These are phyloP conservation scores for Aphanomyces invadans DNA, from an alignment of 352 stramenopile genomes.

Conservation along the genomic window DNA sequence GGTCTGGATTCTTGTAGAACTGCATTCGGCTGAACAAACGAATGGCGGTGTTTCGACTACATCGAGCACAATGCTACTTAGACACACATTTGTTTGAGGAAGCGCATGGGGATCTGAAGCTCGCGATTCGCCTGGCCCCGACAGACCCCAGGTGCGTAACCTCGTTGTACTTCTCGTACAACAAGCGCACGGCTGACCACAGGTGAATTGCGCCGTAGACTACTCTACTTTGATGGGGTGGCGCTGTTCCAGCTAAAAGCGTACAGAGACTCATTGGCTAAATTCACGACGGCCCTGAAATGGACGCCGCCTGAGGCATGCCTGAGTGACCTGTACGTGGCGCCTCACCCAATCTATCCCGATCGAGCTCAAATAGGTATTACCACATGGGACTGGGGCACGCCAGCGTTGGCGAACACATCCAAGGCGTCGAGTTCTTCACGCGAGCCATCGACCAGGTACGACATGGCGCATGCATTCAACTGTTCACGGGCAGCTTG, in stretches of 20 bases:
- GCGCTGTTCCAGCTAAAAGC: constrained; percentile 53
- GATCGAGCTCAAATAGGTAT: constrained; percentile 30
- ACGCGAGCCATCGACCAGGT: constrained; percentile 35
- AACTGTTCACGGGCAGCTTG: background rate
- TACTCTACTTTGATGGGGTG: constrained; percentile 58
- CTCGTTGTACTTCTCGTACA: background rate
- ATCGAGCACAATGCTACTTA: constrained; percentile 53
- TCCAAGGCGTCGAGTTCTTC: constrained; percentile 62
- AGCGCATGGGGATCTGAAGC: background rate
- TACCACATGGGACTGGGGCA: constrained; percentile 63
- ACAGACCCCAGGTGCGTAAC: constrained; percentile 3
- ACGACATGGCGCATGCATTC: background rate
- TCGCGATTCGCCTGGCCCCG: constrained; percentile 5
- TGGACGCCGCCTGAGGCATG: constrained; percentile 29
- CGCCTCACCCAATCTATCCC: too few species aligned
- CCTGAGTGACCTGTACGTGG: constrained; percentile 58
- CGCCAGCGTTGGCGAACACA: constrained; percentile 41
- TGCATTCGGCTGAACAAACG: constrained; percentile 15
- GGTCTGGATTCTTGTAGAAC: background rate
- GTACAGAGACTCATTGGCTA: constrained; percentile 38
- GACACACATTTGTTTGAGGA: constrained; percentile 30
- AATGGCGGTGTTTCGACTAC: constrained; percentile 43
- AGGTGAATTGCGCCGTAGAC: too few species aligned
- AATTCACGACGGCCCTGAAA: constrained; percentile 38
- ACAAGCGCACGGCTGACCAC: too few species aligned